Base-by-base conservation (phyloP, 2,329 filamentous ascomycete species). In the Polychaeton citri region DNA sequence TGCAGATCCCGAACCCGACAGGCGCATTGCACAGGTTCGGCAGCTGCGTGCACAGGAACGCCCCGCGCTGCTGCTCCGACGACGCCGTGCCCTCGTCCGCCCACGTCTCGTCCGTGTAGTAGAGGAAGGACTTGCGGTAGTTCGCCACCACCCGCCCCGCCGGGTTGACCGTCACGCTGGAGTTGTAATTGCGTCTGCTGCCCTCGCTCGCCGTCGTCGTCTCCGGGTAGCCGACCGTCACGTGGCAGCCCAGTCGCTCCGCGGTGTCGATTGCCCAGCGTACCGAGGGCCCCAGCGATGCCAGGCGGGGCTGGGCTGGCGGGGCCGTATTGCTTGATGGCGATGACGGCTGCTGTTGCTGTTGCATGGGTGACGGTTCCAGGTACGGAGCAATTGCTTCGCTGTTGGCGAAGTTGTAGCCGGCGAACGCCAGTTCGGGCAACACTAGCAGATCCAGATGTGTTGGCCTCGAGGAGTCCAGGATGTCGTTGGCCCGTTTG, bases 321-420 rank as follows among this genome's bases (percentile, higher is more conserved):
- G 7, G 12, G 12, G 24, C 7, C 15, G 24, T 28, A 10, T 10
- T 7, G 12, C 7, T 24, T n/a, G 21, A 7, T n/a, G 24, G 24
- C n/a, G n/a, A n/a, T n/a, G n/a, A n/a, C n/a, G n/a, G n/a, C n/a
- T n/a, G n/a, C n/a, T n/a, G n/a, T n/a, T n/a, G n/a, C n/a, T n/a
- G n/a, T n/a, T n/a, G n/a, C 15, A 28, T 10, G 12, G 24, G 24
- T 0, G 72, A 72, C 0, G 66, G 70, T 50, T 90, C 83, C 3
- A 88, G 71, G 45, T 66, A 81, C 0, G 80, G 79, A 1, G 60
- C 58, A 30, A 88, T 85, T 2, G 83, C 68, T 20, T 71, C 61
- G 2, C 83, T 55, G 0, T 76, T 80, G 30, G 71, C 69, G 61
- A 87, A 88, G 53, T 86, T 86, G 62, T 87, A 90, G 19, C 83